Base-by-base conservation (phyloP, 2,329 filamentous ascomycete species). In the Aschersonia sp. region DNA sequence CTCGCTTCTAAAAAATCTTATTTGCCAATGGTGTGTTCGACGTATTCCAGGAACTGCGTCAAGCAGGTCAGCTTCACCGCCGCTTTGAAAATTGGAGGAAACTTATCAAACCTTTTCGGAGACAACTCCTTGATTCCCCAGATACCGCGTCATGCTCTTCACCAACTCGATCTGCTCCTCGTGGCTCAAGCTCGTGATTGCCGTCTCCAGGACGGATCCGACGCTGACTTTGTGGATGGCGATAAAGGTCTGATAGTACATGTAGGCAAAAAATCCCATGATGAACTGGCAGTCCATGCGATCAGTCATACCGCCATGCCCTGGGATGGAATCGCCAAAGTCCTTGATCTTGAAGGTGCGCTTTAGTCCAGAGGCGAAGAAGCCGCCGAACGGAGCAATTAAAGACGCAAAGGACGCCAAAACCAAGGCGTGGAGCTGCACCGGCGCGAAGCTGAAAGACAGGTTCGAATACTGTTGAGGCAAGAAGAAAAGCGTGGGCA, bases 271-370 rank as follows among this genome's bases (percentile, higher is more conserved):
- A 67, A 95, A 92, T 6, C 92, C 92, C 92, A 98, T 98, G 71
- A 97, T 97, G 70, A 98, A 98, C 63, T 98, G 92, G 65, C 92
- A 98, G 63, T 98, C 92, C 91, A 98, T 97, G 52, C 92, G 85
- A 63, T 98, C 92, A 12, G 92, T 98, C 70, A 98, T 97, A 56
- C 92, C 92, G 51, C 92, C 92, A 59, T 98, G 92, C 29, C 92
- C 92, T 1, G 92, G 92, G 56, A 98, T 98, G 1, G 89, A 94
- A 66, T 98, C 87, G 56, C 92, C 92, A 69, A 98, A 98, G 70
- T 98, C 92, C 75, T 98, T 98, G 75, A 98, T 94, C 72, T 98
- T 97, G 73, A 98, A 98, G 4, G 91, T 96, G 31, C 92, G 86
- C 77, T 98, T 98, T 50, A 98, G 77, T 1, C 92, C 92, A 2